Percentiles rank a stretch among this genome's conserved stretches.
phyloP scores from a whole-genome alignment of 208 protist genomes.

The Trypanosoma rangeli region DNA sequence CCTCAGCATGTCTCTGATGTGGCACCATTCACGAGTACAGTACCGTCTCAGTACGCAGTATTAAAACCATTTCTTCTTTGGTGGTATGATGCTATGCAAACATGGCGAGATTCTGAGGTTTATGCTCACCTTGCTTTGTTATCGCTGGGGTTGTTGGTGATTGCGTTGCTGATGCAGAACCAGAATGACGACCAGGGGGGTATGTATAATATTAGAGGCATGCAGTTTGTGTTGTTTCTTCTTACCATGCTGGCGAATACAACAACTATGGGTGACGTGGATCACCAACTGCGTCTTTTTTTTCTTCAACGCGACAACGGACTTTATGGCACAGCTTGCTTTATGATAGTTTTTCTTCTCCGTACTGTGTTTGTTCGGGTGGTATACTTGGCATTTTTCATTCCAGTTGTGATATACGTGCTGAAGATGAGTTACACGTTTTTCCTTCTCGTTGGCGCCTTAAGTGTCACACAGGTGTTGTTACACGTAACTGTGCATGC shows the following conservation, averaged over 20 bases:
- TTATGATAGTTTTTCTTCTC: conserved; percentile 38
- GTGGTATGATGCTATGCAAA: conserved; percentile 35
- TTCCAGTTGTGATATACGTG: conserved; percentile 46
- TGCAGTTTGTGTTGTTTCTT: conserved; percentile 56
- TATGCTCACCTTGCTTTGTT: conserved; percentile 32
- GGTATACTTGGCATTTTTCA: conserved; percentile 41
- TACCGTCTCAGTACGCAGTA: conserved; percentile 17
- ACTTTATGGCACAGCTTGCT: conserved; percentile 47
- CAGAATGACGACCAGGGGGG: conserved; percentile 51
- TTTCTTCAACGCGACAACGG: conserved; percentile 46
- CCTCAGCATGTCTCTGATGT: conserved; percentile 13
- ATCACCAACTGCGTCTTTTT: conserved; percentile 40
- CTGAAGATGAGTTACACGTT: conserved; percentile 39
- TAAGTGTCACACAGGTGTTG: conserved; percentile 50
- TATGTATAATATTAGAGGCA: conserved; percentile 71
- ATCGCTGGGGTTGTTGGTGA: conserved; percentile 28
- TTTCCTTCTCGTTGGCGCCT: conserved; percentile 36
- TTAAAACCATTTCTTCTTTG: conserved; percentile 48
- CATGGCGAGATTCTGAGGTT: conserved; percentile 30
- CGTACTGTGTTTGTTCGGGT: conserved; percentile 32
- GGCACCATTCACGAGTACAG: conserved; percentile 11
- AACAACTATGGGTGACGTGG: conserved; percentile 30
- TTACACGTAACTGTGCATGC: conserved; percentile 38
- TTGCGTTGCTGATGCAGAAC: conserved; percentile 33
- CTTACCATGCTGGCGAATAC: conserved; percentile 55